These are phyloP conservation scores for Uncinocarpus reesii DNA, from an alignment of 2,329 filamentous ascomycete genomes.

Conservation along the genomic window DNA sequence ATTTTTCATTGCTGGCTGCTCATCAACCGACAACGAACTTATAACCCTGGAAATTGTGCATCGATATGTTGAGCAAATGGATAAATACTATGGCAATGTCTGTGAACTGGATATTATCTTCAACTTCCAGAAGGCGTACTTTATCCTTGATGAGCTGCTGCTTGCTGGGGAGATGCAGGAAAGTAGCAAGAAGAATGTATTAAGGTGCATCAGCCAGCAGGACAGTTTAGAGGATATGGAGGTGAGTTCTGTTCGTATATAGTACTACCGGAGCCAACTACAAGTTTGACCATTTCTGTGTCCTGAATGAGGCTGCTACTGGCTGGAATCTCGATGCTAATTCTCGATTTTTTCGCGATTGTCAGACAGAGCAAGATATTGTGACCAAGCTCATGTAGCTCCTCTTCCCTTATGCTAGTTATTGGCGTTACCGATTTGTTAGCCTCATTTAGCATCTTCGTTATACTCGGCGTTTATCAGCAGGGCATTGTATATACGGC, in stretches of 20 bases:
- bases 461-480: conserved; percentile 12
- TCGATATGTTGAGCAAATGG: conserved; percentile 99
- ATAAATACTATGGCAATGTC: conserved; percentile 99
- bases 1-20: conserved; percentile 97
- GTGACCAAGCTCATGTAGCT: conserved; percentile 69
- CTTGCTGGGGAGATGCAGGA: conserved; percentile 95
- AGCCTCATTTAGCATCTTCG: neutral
- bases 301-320: too few relatives aligned
- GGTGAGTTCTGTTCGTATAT: conserved; percentile 54
- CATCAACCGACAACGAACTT: conserved; percentile 94
- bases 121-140: conserved; percentile 99
- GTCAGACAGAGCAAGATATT: conserved; percentile 73
- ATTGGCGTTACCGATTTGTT: conserved; percentile 3
- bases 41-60: conserved; percentile 98
- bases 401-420: neutral
- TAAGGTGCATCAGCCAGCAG: conserved; percentile 91
- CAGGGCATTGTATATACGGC: conserved; percentile 14
- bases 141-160: conserved; percentile 92
- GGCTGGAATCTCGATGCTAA: conserved; percentile 11
- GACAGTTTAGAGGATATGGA: conserved; percentile 98
- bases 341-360: conserved; percentile 16
- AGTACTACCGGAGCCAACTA: neutral
- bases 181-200: conserved; percentile 97
- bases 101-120: conserved; percentile 99
- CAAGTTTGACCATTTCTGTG: neutral